Evolutionary conservation across 2,329 filamentous ascomycete genomes (phyloP), one percentile per base, ranked within the genome.

Genomic region (Rhinocladiella mackenziei): DNA sequence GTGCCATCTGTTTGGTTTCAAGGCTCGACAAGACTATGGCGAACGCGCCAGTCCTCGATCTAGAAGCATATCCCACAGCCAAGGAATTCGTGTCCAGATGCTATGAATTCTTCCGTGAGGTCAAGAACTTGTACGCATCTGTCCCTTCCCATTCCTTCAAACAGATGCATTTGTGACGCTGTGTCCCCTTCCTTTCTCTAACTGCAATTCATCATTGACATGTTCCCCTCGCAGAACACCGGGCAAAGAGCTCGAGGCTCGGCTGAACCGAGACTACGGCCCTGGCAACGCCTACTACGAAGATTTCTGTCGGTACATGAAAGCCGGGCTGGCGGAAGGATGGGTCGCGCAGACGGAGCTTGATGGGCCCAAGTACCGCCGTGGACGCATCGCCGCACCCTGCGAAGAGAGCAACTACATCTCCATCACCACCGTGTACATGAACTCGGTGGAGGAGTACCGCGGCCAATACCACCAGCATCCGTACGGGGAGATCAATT

Each of bases 371-470:
- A 69, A 66, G 49, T 77, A 76, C 50, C 68, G 70, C 1, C 67
- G 71, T 4, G 64, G 64, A 6, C 72, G 70, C 43, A 68, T 79
- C 45, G 58, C 65, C 29, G 51, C 69, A 4, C 76, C 75, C 1
- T 65, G 60, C 2, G 60, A 65, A 6, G 63, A 67, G 25, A 78
- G 69, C 19, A 65, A 68, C 15, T 78, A 65, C 58, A 74, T 77
- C 58, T 73, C 69, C 53, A 76, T 79, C 56, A 79, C 76, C 2
- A 72, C 74, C 1, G 75, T 79, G 13, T 78, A 76, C 56, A 77
- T 79, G 68, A 66, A 76, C n/a, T 71, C 66, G 20, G 45, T 69
- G 22, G 66, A 69, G 4, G 67, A 63, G n/a, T 76, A 71, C 54
- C 60, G 61, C 3, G 75, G 75, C 2, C 74, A 78, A 57, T 76